Base-by-base conservation (phyloP, 257 asterid species). In the Rauvolfia tetraphylla region DNA sequence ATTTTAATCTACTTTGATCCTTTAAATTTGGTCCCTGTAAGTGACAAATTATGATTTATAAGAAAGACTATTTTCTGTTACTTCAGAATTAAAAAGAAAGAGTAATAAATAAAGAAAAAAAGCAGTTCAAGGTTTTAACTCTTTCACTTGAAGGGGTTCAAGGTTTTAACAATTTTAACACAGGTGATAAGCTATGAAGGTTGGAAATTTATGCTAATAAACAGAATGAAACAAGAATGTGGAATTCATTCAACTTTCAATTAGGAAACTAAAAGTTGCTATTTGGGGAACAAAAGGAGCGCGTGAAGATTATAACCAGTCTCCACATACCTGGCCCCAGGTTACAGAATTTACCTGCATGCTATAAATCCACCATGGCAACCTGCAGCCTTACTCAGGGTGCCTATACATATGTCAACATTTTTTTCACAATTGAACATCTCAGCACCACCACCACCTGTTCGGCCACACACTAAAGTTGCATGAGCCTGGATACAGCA, bases 351-450 rank as follows among this genome's bases (percentile, higher is more conserved):
- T 44, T 83, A 95, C 99, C 97, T 93, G 97, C 98, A 90, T 71
- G 98, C 97, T 73, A 95, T 88, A 85, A 91, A 95, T 82, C 99
- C 99, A 67, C 99, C 98, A 59, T 91, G 96, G 89, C 99, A 95
- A 80, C 99, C 99, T 18, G 96, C 96, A 76, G 99, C 98, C 83
- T 95, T 95, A 85, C 98, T 93, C 79, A 95, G 83, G 76, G 98
- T 95, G 83, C 99, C 99, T 70, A 95, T 76, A 85, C 89, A 91
- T 76, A 95, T 89, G 82, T 93, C 99, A 49, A 95, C 96, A 75
- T 86, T 95, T 71, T 42, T 80, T 86, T 88, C 97, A 77, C 99
- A 93, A 56, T 87, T 71, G 82, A 91, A 93, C 90, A 51, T 86
- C 87, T 95, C 97, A 57, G 98, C 97, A 1, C 90, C 97, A 72